Evolutionary conservation across 257 asterid genomes (phyloP).

Genomic region (Henckelia pumila): DNA sequence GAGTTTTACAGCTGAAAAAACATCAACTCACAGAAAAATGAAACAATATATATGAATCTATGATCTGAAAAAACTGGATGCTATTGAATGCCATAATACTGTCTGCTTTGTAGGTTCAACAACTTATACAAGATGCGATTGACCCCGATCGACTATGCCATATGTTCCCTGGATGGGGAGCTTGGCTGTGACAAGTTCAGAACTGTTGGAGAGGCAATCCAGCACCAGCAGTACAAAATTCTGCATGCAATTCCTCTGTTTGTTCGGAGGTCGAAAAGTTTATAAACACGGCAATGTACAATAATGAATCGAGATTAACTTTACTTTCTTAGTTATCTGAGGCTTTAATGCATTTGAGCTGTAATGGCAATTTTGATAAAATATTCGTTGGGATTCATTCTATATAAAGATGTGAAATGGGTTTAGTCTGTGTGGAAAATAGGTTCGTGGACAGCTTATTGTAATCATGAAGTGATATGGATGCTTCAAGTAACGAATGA

Average conservation of each 20-base stretch:
- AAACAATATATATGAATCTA: background rate
- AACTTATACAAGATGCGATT: slow-evolving; percentile 85
- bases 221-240: background rate
- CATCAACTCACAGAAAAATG: background rate
- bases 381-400: background rate
- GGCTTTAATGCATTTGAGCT: no score
- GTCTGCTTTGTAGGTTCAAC: slow-evolving; percentile 88
- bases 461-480: background rate
- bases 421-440: no score
- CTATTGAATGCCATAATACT: background rate
- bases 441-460: background rate
- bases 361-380: background rate
- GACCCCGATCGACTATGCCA: slow-evolving; percentile 93
- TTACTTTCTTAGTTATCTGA: no score
- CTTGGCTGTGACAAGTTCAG: slow-evolving; percentile 64
- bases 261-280: background rate
- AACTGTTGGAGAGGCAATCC: slow-evolving; percentile 15
- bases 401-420: background rate
- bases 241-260: background rate
- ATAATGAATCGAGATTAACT: background rate
- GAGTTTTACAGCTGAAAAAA: background rate
- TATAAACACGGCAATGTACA: background rate
- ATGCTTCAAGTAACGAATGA: no score
- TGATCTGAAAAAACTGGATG: no score
- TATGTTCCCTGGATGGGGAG: slow-evolving; percentile 99